A percentile compares a stretch with the other conserved stretches of the same genome.
Evolutionary conservation across 2,329 filamentous ascomycete species (phyloP).

Genomic region (Microdochium paspali): DNA sequence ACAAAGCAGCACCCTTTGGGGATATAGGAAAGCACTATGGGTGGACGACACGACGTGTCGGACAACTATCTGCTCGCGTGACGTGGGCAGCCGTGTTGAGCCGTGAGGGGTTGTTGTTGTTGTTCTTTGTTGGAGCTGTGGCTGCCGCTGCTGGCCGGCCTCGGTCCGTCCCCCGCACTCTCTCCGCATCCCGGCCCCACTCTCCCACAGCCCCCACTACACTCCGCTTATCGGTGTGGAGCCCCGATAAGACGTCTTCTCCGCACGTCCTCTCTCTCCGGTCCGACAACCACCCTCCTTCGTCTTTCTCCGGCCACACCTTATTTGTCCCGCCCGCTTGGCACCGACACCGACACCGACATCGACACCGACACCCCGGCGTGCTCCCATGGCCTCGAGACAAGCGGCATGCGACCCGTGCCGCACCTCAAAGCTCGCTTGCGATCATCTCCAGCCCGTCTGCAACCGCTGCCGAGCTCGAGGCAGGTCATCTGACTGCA

Average conservation of each 20-base stretch:
- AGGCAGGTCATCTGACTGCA: slow-evolving; percentile 5
- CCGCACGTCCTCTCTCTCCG: not conserved
- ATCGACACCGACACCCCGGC: not conserved
- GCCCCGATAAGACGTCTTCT: not conserved
- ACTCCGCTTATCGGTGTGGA: not conserved
- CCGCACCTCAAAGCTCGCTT: slow-evolving; percentile 14
- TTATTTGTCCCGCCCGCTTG: not conserved
- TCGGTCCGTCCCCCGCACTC: no score
- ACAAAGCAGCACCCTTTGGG: no score
- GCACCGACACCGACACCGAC: not conserved
- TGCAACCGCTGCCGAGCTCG: slow-evolving; percentile 14
- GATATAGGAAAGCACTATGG: no score
- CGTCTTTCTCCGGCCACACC: not conserved
- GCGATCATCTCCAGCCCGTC: slow-evolving; percentile 14
- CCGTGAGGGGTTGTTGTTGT: no score
- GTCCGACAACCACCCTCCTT: not conserved
- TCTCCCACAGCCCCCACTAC: not conserved
- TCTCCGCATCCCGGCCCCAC: no score
- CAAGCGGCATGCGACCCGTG: slow-evolving; percentile 18
- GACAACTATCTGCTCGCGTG: no score
- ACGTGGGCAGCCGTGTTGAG: no score
- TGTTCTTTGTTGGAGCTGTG: no score
- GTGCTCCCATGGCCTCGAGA: slow-evolving; percentile 9
- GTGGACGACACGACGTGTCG: no score
- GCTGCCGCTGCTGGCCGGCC: no score